Evolutionary conservation across 177 flowering plant genomes (phyloP), one percentile per base, ranked within the genome.

Genomic region (Vitis hybrid): DNA sequence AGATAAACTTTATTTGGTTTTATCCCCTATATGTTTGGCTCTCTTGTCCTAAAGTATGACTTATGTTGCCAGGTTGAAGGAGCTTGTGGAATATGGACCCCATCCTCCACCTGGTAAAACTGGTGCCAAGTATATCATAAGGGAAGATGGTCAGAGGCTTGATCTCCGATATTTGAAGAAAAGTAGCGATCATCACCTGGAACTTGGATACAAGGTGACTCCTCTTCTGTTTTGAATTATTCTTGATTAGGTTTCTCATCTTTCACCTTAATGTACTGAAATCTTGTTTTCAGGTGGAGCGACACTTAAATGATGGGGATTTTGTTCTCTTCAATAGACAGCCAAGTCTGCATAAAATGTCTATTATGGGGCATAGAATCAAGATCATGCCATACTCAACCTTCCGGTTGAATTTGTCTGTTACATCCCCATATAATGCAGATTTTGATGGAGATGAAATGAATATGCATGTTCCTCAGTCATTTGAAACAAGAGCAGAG

Each of bases 381-480:
- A 96, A 92, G 83, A 96, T 96, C 9, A 39, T 55, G 99, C 99
- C 99, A 9, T 95, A 93, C 68, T 95, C 99, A 12, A 95, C 99
- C 5, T 95, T 95, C 77, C 89, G 99, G 2, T 77, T 96, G 67
- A 96, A 96, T 69, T 84, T 96, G 67, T 93, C 99, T 61, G 99
- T 96, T 9, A 96, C 99, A 7, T 90, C 99, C 6, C 99, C 99
- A 18, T 96, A 96, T 75, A 96, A 96, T 87, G 99, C 99, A 81
- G 99, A 96, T 87, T 93, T 96, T 83, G 99, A 96, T 83, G 99
- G 99, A 14, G 99, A 96, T 81, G 99, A 96, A 77, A 96, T 96
- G 99, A 96, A 96, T 71, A 96, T 96, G 99, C 99, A 96, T 73
- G 98, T 96, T 68, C 99, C 99, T 60, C 99, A 96, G 79, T 96